Conservation (phyloP, 345 rosid species). For the Syzygium grande region DNA sequence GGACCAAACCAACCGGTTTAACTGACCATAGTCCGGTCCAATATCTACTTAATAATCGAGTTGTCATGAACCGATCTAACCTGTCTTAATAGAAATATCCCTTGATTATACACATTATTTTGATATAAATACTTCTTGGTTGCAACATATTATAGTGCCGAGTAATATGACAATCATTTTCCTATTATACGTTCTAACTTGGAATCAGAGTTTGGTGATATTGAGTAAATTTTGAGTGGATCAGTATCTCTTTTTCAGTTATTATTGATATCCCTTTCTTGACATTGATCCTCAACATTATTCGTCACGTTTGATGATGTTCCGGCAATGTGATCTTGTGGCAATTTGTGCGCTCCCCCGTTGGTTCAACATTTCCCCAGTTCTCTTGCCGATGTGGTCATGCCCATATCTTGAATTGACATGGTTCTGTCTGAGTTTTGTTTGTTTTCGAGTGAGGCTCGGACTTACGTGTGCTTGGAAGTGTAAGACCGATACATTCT, state of each 20-base stretch:
- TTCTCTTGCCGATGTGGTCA: neutral
- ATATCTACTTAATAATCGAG: too few relatives aligned
- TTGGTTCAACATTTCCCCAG: neutral
- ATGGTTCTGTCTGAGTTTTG: neutral
- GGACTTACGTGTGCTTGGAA: neutral
- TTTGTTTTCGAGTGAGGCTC: neutral
- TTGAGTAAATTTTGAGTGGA: neutral
- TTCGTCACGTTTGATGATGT: rapidly evolving
- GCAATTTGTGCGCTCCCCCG: rapidly evolving
- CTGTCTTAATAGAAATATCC: too few relatives aligned
- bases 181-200: neutral
- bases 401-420: neutral
- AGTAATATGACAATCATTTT: neutral
- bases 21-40: too few relatives aligned
- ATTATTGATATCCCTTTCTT: neutral
- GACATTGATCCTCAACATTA: rapidly evolving
- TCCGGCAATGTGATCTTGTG: neutral
- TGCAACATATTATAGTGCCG: neutral
- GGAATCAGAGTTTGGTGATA: neutral
- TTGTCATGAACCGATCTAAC: too few relatives aligned
- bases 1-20: too few relatives aligned
- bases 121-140: too few relatives aligned
- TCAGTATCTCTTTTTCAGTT: neutral
- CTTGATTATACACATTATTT: too few relatives aligned
- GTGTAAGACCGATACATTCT: neutral